Evolutionary conservation across 345 rosid species (phyloP).

Genomic region (Brassica juncea): DNA sequence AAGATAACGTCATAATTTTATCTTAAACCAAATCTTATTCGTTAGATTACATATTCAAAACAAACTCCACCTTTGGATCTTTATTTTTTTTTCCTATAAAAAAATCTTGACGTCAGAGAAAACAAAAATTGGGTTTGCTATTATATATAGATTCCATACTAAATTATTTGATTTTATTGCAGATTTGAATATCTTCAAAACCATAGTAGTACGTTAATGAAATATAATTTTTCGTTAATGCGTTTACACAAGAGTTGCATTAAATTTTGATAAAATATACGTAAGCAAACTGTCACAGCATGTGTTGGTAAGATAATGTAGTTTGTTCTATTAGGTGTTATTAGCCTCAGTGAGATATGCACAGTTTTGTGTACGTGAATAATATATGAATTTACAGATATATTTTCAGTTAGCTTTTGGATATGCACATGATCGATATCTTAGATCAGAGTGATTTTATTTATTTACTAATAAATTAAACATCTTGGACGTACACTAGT

Average conservation of each 20-base stretch:
- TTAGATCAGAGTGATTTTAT: conserved; percentile 5
- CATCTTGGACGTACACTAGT: conserved; percentile 8
- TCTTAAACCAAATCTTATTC: too few species aligned
- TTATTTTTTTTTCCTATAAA: too few species aligned
- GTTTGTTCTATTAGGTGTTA: conserved; percentile 41
- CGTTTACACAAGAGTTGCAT: not conserved
- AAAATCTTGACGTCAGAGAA: too few species aligned
- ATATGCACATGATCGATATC: conserved; percentile 36
- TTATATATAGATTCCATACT: not conserved
- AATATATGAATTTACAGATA: not conserved
- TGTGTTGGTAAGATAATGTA: conserved; percentile 37
- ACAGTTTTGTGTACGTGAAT: conserved; percentile 16
- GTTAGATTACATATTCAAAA: too few species aligned
- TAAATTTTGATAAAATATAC: not conserved
- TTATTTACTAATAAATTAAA: not conserved
- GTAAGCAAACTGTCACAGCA: conserved; percentile 33
- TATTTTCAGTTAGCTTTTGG: conserved; percentile 10
- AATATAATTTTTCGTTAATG: not conserved
- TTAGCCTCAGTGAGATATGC: conserved; percentile 28
- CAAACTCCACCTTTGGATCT: too few species aligned
- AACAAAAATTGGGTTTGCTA: too few species aligned
- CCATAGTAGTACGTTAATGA: not conserved
- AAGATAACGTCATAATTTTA: too few species aligned
- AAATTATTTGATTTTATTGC: conserved; percentile 3
- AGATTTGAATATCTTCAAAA: conserved; percentile 30